phyloP scores from a whole-genome alignment of 139 green algal species.

The Parachlorella kessleri region DNA sequence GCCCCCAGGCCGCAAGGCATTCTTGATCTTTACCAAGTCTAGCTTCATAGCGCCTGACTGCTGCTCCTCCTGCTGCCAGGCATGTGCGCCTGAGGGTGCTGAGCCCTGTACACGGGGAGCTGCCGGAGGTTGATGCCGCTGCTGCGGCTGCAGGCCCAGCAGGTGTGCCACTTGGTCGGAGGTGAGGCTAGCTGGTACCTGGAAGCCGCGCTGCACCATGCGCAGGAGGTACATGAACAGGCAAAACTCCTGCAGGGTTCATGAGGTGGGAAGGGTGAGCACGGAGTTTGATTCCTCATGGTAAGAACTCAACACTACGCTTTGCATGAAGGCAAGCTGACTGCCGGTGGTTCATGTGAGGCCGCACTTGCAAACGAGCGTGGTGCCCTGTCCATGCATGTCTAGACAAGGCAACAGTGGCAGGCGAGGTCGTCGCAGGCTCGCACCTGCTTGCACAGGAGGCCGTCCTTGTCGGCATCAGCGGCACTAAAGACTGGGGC shows the following conservation, averaged over 20 bases:
- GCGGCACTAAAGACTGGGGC: not conserved
- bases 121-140: not conserved
- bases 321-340: too few species aligned
- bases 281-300: too few species aligned
- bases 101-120: conserved; percentile 14
- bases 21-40: not conserved
- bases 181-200: conserved; percentile 4
- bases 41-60: not conserved
- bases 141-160: conserved; percentile 3
- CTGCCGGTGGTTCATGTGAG: too few species aligned
- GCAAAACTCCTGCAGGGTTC: conserved; percentile 23
- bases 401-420: too few species aligned
- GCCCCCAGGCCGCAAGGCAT: not conserved
- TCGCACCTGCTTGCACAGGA: too few species aligned
- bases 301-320: too few species aligned
- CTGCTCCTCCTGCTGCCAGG: too few species aligned
- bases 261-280: not conserved
- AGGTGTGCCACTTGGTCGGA: conserved; percentile 7
- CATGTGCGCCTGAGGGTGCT: conserved; percentile 1
- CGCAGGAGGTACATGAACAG: conserved; percentile 36
- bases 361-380: too few species aligned
- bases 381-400: too few species aligned
- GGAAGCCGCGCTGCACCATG: conserved; percentile 7
- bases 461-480: not conserved
- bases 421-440: too few species aligned